Evolutionary conservation across 2,329 filamentous ascomycete species (phyloP), one percentile per base, ranked within the genome.

Genomic region (Fusarium tjaetaba): DNA sequence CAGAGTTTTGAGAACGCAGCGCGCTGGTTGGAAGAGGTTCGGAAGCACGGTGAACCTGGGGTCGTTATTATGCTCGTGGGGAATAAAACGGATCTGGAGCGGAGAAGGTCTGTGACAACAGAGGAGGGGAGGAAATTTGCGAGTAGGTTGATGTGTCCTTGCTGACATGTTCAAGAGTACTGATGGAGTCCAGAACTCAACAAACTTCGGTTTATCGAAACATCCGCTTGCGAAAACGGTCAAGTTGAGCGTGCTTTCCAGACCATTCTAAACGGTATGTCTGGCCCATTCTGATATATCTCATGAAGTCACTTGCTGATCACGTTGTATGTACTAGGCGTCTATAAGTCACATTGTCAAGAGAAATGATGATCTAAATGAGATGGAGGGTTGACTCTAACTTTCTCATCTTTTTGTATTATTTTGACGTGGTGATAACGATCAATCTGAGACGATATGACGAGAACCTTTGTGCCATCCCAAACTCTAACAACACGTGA

Each of bases 81-180:
- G 3, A 68, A 62, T 10, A 68, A 68, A 42, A 55, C 22, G 8
- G 65, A 68, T 4, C 14, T 68, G 11, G 41, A 68, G 20, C 24
- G 56, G 4, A 18, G 65, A 13, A 66, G 49, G 18, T 24, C 42
- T 24, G 65, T 68, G 3, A 43, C 22, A 6, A 24, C 46, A 2
- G 64, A 48, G 4, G 65, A 68, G 9, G 65, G 34, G 3, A 42
- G 15, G 18, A 15, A 28, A 5, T 68, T 68, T 30, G 65, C 65
- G 10, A n/a, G 65, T 68, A 62, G 14, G 65, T 68, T 52, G 1
- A 4, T 1, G 0, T 2, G 2, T 4, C 1, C 4, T 10, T 20
- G 2, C 13, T 42, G 4, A 7, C 32, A 3, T n/a, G 7, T 16
- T 15, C 0, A 1, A 8, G 2, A 2, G 14, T 14, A 4, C 34